Conservation (phyloP, 1,284 basidiomycete genomes). For the Earliella scabrosa region DNA sequence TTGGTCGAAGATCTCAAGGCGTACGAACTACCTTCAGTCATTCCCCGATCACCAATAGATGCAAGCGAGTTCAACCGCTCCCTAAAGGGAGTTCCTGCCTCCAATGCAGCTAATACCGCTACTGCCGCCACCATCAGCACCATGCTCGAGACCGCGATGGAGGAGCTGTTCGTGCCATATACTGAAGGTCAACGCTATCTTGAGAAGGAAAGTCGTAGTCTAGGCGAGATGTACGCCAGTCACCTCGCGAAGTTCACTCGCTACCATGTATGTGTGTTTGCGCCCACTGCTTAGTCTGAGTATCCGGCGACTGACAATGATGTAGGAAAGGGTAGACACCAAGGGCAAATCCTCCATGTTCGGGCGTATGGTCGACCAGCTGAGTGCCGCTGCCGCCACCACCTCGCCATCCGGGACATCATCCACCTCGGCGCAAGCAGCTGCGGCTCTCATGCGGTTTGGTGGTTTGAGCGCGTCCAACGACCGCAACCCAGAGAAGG, state of each 20-base stretch:
- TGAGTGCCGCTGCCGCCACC: conserved; percentile 78
- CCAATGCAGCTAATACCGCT: conserved; percentile 40
- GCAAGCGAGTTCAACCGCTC: conserved; percentile 61
- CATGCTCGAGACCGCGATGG: conserved; percentile 95
- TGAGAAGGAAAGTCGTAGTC: conserved; percentile 88
- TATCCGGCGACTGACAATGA: background rate
- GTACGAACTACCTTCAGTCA: conserved; percentile 81
- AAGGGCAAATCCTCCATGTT: conserved; percentile 88
- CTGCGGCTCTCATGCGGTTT: conserved; percentile 81
- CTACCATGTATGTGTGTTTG: conserved; percentile 76
- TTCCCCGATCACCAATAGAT: conserved; percentile 64
- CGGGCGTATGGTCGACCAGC: conserved; percentile 91
- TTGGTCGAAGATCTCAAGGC: conserved; percentile 93
- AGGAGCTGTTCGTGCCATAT: conserved; percentile 96
- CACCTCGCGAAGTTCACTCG: conserved; percentile 82
- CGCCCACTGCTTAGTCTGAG: background rate
- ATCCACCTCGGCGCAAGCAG: conserved; percentile 77
- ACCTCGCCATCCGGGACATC: conserved; percentile 60
- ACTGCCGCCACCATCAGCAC: conserved; percentile 68
- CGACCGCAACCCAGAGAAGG: conserved; percentile 56
- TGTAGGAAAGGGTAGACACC: conserved; percentile 67
- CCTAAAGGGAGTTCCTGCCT: conserved; percentile 48
- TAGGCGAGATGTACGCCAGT: conserved; percentile 83
- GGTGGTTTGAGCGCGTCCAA: conserved; percentile 70
- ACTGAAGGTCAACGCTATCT: conserved; percentile 92